phyloP scores from a whole-genome alignment of 116 monocot genomes.

The Zostera marina region DNA sequence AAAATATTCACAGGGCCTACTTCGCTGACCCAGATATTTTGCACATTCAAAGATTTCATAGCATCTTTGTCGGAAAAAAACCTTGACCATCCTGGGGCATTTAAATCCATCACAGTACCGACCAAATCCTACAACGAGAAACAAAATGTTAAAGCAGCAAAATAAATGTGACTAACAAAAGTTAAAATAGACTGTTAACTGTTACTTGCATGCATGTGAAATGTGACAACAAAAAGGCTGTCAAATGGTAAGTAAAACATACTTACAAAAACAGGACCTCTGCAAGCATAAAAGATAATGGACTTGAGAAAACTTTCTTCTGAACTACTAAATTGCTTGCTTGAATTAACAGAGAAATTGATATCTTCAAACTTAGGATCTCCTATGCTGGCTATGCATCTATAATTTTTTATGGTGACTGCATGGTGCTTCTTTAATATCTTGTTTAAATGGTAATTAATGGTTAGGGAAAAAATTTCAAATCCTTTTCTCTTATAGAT shows the following conservation, averaged over 20 bases:
- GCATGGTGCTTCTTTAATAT: constrained; percentile 55
- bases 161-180: background rate
- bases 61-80: background rate
- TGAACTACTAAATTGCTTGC: constrained; percentile 27
- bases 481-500: constrained; percentile 7
- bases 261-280: constrained; percentile 53
- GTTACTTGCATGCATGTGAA: background rate
- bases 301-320: constrained; percentile 52
- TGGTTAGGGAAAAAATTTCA: constrained; percentile 7
- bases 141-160: background rate
- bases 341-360: constrained; percentile 28
- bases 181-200: background rate
- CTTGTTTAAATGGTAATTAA: constrained; percentile 29
- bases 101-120: constrained; percentile 3
- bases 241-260: background rate
- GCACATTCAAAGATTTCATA: background rate
- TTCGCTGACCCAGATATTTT: constrained; percentile 4
- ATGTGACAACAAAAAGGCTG: background rate
- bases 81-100: background rate
- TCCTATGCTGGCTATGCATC: constrained; percentile 14
- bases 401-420: constrained; percentile 31
- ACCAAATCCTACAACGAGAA: constrained; percentile 3
- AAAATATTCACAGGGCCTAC: constrained; percentile 1
- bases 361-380: constrained; percentile 32
- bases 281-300: constrained; percentile 43